Conservation (phyloP, 176 grass and related monocot genomes). For the Hsuehochloa calcarea region DNA sequence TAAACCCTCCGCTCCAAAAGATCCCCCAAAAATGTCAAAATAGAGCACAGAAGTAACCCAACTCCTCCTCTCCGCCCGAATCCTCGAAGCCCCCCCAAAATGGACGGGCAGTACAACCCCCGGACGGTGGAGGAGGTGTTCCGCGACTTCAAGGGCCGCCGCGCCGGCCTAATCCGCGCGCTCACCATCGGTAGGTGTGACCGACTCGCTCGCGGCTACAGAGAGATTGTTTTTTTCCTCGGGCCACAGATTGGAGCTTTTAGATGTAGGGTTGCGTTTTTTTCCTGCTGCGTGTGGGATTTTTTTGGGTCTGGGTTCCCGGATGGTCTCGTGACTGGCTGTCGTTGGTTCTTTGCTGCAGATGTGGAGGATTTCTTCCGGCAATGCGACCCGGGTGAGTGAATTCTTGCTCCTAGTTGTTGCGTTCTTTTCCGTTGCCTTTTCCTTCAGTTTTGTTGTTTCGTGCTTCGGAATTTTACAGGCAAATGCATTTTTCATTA, state of each 20-base stretch:
- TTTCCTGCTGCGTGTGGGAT: neutral
- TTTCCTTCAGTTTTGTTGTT: neutral
- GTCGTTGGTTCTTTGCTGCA: slow-evolving; percentile 44
- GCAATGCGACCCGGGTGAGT: slow-evolving; percentile 94
- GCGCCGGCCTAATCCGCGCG: slow-evolving; percentile 74
- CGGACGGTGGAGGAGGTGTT: slow-evolving; percentile 96
- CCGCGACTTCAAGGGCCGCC: slow-evolving; percentile 89
- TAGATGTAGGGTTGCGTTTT: neutral
- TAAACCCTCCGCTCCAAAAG: slow-evolving; percentile 22
- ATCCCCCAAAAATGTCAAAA: slow-evolving; percentile 5
- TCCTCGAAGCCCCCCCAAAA: slow-evolving; percentile 17
- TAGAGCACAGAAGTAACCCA: neutral
- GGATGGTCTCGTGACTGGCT: slow-evolving; percentile 23
- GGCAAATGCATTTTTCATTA: neutral
- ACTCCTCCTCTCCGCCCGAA: neutral
- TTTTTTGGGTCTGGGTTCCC: neutral
- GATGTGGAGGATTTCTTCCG: slow-evolving; percentile 95
- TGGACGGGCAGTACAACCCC: slow-evolving; percentile 85
- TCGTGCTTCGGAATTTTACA: neutral
- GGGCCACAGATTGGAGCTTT: neutral
- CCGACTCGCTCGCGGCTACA: neutral
- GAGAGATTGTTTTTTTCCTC: neutral
- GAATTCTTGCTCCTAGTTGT: slow-evolving; percentile 5
- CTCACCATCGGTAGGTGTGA: slow-evolving; percentile 64
- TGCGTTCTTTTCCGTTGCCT: neutral